Percentiles rank a stretch among this genome's conserved stretches.
Evolutionary conservation across 1,284 basidiomycete species (phyloP).

Genomic region (Sporisorium scitamineum): DNA sequence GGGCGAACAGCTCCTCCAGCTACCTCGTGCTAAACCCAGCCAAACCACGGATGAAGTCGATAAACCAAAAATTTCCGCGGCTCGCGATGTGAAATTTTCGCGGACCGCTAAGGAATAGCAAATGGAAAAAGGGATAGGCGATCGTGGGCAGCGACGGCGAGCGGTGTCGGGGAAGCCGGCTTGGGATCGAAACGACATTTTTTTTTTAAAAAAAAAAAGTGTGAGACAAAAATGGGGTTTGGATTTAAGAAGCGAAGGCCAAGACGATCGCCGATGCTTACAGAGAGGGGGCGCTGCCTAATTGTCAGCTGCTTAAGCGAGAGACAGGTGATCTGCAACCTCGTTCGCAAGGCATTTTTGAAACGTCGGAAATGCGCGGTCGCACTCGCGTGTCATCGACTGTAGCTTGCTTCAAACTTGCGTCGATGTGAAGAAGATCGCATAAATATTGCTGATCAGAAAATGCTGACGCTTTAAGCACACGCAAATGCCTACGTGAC

Average conservation of each 20-base stretch:
- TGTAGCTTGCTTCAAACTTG: too few species aligned
- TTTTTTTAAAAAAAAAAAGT: too few species aligned
- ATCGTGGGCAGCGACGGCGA: too few species aligned
- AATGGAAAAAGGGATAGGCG: too few species aligned
- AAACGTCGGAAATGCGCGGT: slow-evolving; percentile 34
- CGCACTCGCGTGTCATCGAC: background rate
- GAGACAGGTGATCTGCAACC: slow-evolving; percentile 31
- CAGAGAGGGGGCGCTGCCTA: background rate
- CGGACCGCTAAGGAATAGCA: too few species aligned
- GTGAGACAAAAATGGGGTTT: background rate
- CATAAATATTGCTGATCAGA: background rate
- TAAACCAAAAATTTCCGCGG: too few species aligned
- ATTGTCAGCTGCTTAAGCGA: slow-evolving; percentile 15
- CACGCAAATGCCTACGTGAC: slow-evolving; percentile 29
- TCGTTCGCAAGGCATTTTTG: slow-evolving; percentile 4
- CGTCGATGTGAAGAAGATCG: slow-evolving; percentile 22
- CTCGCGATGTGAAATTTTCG: too few species aligned
- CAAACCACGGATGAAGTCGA: too few species aligned
- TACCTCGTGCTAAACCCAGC: too few species aligned
- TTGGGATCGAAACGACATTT: too few species aligned
- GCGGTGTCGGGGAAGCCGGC: too few species aligned
- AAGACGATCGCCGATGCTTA: slow-evolving; percentile 27
- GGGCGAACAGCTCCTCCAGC: too few species aligned
- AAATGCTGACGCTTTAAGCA: background rate
- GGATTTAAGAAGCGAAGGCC: background rate